Percentiles rank a stretch among this genome's conserved stretches.
Evolutionary conservation across 2,329 filamentous ascomycete species (phyloP).

Genomic region (Penicillium decumbens): DNA sequence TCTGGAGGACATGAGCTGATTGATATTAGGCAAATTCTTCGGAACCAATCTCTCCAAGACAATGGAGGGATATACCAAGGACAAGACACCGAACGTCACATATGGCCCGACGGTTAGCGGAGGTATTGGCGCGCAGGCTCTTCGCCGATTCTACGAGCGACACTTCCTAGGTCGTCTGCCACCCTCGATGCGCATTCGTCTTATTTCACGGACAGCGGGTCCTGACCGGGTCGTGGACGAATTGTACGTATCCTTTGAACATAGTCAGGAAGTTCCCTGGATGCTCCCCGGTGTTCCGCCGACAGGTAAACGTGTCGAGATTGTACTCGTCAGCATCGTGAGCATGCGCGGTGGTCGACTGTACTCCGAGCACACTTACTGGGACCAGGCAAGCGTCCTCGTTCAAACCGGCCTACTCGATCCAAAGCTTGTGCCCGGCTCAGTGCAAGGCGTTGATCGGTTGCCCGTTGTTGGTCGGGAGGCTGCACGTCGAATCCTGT

Average conservation of each 20-base stretch:
- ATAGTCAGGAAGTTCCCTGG: conserved; percentile 55
- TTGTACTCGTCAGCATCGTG: conserved; percentile 55
- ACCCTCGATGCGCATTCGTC: conserved; percentile 48
- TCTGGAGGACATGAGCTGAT: not conserved
- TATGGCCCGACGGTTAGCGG: conserved; percentile 38
- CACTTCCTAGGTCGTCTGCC: conserved; percentile 54
- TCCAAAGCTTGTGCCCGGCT: conserved; percentile 50
- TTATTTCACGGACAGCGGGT: conserved; percentile 56
- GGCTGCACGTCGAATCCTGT: conserved; percentile 38
- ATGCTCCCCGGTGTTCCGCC: conserved; percentile 56
- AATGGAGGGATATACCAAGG: conserved; percentile 30
- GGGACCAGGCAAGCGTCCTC: conserved; percentile 59
- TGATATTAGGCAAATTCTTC: conserved; percentile 30
- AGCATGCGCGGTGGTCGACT: conserved; percentile 51
- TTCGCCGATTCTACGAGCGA: conserved; percentile 52
- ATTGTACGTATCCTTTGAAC: conserved; percentile 54
- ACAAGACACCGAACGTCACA: conserved; percentile 29
- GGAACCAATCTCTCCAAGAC: conserved; percentile 27
- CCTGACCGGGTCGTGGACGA: conserved; percentile 59
- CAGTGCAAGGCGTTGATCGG: conserved; percentile 38
- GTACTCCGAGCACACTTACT: conserved; percentile 57
- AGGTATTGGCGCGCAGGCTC: conserved; percentile 39
- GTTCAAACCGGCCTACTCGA: conserved; percentile 57
- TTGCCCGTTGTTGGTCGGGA: conserved; percentile 41
- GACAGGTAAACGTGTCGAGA: conserved; percentile 54